Conservation (phyloP, 306 rosid species). For the Sindora glabra region DNA sequence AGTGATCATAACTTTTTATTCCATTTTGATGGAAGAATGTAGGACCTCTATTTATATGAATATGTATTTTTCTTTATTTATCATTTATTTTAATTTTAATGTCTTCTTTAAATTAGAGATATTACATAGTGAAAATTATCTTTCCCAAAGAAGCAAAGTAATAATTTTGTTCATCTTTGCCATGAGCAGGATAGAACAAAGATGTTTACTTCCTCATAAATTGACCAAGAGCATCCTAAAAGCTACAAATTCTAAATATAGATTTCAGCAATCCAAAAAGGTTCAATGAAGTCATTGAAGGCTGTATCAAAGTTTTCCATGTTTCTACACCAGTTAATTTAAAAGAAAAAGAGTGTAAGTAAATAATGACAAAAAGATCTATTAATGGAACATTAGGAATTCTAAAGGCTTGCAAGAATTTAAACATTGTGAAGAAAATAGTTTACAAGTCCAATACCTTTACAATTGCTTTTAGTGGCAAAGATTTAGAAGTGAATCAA, state of each 20-base stretch:
- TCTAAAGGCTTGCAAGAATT: constrained; percentile 19
- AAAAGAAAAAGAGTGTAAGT: constrained; percentile 14
- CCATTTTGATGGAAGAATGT: no score
- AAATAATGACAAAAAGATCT: constrained; percentile 10
- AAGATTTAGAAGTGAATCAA: no score
- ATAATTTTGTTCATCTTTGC: no score
- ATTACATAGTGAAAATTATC: no score
- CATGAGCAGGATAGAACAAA: not conserved
- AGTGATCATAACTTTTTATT: no score
- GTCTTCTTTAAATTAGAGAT: no score
- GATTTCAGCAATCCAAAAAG: constrained; percentile 24
- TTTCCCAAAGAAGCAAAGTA: no score
- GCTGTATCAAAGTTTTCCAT: constrained; percentile 27
- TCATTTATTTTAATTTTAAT: no score
- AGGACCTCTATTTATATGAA: no score
- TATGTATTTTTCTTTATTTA: no score
- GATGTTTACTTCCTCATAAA: constrained; percentile 23
- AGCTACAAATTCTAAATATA: constrained; percentile 27
- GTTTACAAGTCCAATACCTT: constrained; percentile 28
- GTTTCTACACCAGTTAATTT: constrained; percentile 14
- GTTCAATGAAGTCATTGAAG: constrained; percentile 18
- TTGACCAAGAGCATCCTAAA: constrained; percentile 25
- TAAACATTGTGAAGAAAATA: constrained; percentile 24
- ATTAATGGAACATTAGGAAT: constrained; percentile 34
- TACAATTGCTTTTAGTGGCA: constrained; percentile 1